Evolutionary conservation across 2,329 filamentous ascomycete genomes (phyloP), one percentile per base, ranked within the genome.

Genomic region (Cytospora mali): DNA sequence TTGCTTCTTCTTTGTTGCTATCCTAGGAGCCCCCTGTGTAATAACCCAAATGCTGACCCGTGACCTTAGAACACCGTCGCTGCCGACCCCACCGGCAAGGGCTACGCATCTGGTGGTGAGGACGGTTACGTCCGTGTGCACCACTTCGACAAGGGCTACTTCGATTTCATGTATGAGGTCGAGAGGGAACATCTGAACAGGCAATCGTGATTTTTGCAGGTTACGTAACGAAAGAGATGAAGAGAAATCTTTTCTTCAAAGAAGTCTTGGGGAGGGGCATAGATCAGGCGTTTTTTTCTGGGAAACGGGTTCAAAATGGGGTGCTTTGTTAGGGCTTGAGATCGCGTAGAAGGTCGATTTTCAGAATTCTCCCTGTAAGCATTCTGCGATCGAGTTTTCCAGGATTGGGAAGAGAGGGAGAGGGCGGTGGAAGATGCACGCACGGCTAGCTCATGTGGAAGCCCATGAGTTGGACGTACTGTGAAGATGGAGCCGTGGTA

Each of bases 121-220:
- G 95, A 99, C 79, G 95, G 95, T 73, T 99, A 99, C 81, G 94
- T 99, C 68, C 91, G 95, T 74, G 89, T 98, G 70, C 95, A 99
- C 81, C 92, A 97, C 80, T 99, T 99, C 79, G 95, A 99, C 81
- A 96, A 96, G 84, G 87, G 90, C 66, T 99, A 97, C 84, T 98
- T 95, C 77, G 95, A 99, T 79, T 99, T 99, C 81, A 87, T 91
- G 83, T 99, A 97, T 78, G 95, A 99, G 84, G 95, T 98, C 66
- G 95, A 99, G 87, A 85, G 93, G 78, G 93, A 97, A 82, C 79
- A 81, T 67, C 74, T 78, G 71, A 84, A 84, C 77, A 76, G 67
- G 69, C 73, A 76, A 63, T 68, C 70, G 63, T 62, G 64, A 62
- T 62, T 42, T 39, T 23, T 11, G 55, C 33, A 25, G 21, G 10